phyloP scores from a whole-genome alignment of 1,284 basidiomycete species.

The Ustilago cynodontis region DNA sequence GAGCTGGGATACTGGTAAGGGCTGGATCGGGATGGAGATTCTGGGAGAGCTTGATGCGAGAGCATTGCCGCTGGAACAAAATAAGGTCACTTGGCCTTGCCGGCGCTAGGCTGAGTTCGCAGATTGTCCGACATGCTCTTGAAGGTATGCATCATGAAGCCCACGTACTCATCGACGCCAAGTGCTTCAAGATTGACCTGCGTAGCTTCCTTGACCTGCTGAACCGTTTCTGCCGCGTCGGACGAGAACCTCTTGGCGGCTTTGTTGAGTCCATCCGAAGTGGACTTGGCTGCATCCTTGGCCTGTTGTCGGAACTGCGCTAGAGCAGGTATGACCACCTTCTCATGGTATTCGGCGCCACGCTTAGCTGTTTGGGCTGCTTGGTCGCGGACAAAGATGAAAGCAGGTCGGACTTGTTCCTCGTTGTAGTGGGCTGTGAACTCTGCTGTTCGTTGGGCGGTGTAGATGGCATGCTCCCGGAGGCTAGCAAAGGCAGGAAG shows the following conservation, averaged over 20 bases:
- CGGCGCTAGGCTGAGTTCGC: constrained; percentile 1
- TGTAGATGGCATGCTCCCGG: constrained; percentile 25
- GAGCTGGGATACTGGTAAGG: too few species aligned
- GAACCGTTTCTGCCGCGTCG: constrained; percentile 26
- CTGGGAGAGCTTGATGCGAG: not conserved
- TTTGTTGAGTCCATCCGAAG: constrained; percentile 33
- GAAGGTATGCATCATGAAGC: constrained; percentile 29
- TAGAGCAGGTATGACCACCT: constrained; percentile 21
- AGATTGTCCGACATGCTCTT: constrained; percentile 16
- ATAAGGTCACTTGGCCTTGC: not conserved
- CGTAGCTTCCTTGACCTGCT: constrained; percentile 30
- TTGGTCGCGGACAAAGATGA: constrained; percentile 18
- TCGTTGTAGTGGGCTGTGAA: constrained; percentile 19
- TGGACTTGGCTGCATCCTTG: constrained; percentile 22
- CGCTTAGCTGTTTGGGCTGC: constrained; percentile 19
- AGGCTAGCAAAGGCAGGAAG: constrained; percentile 20
- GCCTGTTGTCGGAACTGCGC: constrained; percentile 23
- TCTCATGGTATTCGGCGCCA: constrained; percentile 22
- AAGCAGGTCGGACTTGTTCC: constrained; percentile 20
- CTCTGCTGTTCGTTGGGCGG: constrained; percentile 17
- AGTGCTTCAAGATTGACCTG: constrained; percentile 35
- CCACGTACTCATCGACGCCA: constrained; percentile 32
- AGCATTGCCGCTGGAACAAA: not conserved
- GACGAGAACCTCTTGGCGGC: constrained; percentile 28
- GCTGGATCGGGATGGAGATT: not conserved